Evolutionary conservation across 176 grass and related monocot genomes (phyloP).

Genomic region (Triticum dicoccoides): DNA sequence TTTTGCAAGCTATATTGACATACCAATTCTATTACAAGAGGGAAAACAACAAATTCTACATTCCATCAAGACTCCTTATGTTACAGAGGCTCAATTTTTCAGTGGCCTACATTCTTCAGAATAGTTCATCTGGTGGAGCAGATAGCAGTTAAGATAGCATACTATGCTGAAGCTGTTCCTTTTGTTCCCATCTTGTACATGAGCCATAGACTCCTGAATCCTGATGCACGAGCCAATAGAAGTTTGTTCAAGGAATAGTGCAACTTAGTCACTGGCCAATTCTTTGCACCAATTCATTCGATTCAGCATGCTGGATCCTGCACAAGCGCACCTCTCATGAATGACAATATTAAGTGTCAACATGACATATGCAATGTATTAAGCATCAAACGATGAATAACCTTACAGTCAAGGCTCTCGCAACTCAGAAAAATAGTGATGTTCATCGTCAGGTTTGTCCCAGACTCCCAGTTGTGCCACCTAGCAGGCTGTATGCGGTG

Average conservation of each 20-base stretch:
- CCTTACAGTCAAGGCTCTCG: not conserved
- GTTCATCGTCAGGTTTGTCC: constrained; percentile 47
- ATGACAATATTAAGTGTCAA: not conserved
- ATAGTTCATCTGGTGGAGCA: not conserved
- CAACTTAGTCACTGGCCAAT: constrained; percentile 49
- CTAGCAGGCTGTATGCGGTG: constrained; percentile 34
- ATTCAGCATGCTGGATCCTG: constrained; percentile 26
- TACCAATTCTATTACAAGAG: not conserved
- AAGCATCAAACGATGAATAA: not conserved
- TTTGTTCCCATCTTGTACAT: constrained; percentile 30
- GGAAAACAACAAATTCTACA: not conserved
- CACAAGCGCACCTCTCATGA: constrained; percentile 37
- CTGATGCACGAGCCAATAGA: constrained; percentile 38
- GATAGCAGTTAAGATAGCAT: not conserved
- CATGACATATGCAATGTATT: not conserved
- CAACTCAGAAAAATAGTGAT: not conserved
- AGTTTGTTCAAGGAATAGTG: constrained; percentile 26
- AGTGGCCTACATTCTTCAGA: not conserved
- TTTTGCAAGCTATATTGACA: not conserved
- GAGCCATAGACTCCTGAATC: not conserved
- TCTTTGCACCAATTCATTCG: constrained; percentile 49
- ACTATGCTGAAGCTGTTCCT: constrained; percentile 27
- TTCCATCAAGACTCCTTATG: not conserved
- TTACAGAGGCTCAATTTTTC: not conserved
- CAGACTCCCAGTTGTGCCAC: constrained; percentile 42